These are phyloP conservation scores for Cystobasidiaceae sp. DNA, from an alignment of 1,284 basidiomycete genomes.

Conservation along the genomic window DNA sequence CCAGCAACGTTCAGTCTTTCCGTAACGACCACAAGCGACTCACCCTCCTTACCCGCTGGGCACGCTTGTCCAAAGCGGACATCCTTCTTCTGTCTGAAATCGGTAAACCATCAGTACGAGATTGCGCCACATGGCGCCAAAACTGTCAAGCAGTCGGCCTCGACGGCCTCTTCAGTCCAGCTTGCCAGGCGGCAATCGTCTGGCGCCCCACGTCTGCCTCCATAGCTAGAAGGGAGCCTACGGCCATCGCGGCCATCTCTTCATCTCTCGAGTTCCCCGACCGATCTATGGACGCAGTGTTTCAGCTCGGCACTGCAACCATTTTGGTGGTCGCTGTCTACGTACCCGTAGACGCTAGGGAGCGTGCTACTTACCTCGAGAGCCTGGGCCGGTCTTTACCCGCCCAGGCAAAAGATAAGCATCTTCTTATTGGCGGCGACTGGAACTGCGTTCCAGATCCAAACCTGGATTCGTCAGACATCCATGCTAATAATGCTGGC, in stretches of 20 bases:
- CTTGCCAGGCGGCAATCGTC: slow-evolving; percentile 5
- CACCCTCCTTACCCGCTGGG: slow-evolving; percentile 2
- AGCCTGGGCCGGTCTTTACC: background rate
- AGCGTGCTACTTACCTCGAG: background rate
- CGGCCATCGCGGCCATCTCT: background rate
- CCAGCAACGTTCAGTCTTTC: slow-evolving; percentile 7
- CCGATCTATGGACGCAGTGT: slow-evolving; percentile 2
- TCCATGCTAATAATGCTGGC: background rate
- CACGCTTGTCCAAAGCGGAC: background rate
- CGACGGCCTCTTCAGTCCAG: background rate
- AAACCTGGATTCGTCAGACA: background rate
- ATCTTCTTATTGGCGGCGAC: slow-evolving; percentile 1
- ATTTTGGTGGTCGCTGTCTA: slow-evolving; percentile 4
- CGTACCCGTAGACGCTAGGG: background rate
- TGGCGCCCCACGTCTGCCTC: slow-evolving; percentile 8
- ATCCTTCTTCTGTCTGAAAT: slow-evolving; percentile 13
- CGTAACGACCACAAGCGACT: background rate
- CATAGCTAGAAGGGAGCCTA: background rate
- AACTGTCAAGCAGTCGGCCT: background rate
- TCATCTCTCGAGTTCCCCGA: background rate
- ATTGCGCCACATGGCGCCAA: background rate
- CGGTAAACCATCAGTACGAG: background rate
- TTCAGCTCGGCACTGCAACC: background rate
- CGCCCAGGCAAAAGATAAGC: background rate
- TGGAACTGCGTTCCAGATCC: slow-evolving; percentile 16